Percentiles rank a stretch among this genome's conserved stretches.
These are phyloP conservation scores for Omphalotus guepiniiformis DNA, from an alignment of 768 basidiomycete species.

Conservation along the genomic window DNA sequence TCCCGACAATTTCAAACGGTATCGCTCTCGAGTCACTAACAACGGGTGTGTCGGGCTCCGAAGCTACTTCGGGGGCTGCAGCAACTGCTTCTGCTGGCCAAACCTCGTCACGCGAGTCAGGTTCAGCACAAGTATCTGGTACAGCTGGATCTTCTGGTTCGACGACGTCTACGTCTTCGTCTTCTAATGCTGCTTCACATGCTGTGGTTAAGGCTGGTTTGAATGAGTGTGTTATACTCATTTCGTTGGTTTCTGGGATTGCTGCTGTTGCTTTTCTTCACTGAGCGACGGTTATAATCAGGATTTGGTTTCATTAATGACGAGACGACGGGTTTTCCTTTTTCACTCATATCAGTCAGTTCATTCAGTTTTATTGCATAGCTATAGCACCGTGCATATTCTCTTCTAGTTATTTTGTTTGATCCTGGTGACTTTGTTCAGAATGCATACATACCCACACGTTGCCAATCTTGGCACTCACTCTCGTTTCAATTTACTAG, in stretches of 20 bases:
- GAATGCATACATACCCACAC: too few species aligned
- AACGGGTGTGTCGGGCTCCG: conserved; percentile 13
- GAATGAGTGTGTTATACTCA: conserved; percentile 15
- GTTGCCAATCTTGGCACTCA: too few species aligned
- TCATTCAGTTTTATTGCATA: too few species aligned
- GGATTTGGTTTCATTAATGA: too few species aligned
- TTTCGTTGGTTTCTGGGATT: conserved; percentile 18
- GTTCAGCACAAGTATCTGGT: not conserved
- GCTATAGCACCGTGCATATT: too few species aligned
- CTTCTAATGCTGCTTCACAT: conserved; percentile 5
- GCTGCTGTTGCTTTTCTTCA: conserved; percentile 21
- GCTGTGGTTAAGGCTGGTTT: conserved; percentile 10
- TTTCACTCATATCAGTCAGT: too few species aligned
- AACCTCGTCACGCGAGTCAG: not conserved
- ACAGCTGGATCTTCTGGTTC: not conserved
- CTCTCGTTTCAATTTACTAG: too few species aligned
- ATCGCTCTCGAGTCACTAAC: conserved; percentile 27
- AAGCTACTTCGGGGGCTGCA: conserved; percentile 8
- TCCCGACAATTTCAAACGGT: conserved; percentile 34
- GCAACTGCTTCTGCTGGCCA: conserved; percentile 8
- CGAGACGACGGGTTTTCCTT: too few species aligned
- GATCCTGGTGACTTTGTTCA: too few species aligned
- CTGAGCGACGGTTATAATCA: too few species aligned
- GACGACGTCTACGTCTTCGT: not conserved
- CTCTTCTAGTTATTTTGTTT: too few species aligned